Evolutionary conservation across 306 rosid species (phyloP), one percentile per base, ranked within the genome.

Genomic region (Casuarina cunninghamiana): DNA sequence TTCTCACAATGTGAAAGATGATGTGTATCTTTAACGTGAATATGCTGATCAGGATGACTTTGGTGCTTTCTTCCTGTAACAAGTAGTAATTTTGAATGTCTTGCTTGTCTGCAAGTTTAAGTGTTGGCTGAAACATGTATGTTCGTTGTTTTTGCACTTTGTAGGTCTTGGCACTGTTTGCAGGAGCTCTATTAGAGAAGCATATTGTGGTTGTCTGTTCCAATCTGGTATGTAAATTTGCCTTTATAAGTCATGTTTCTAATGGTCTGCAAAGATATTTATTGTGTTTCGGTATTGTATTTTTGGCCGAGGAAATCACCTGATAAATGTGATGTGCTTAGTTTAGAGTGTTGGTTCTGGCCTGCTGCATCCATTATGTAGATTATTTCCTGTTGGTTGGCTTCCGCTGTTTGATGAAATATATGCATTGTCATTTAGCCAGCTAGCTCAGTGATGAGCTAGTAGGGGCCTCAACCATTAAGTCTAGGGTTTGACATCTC

Each of bases 171-270:
- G 55, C 96, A 72, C 79, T 91, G 69, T 87, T 93, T 81, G 98
- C 98, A 10, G 99, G 93, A 84, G 98, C 94, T 53, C 86, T 96
- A 78, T 84, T 96, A 78, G 99, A 96, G 89, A 96, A 93, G 89
- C 97, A 93, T 74, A 96, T 89, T 75, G 94, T 88, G 69, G 83
- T 96, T 61, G 86, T 88, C 74, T 91, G 99, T 86, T 90, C 99
- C 78, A 93, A 93, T 84, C 87, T 95, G 99, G 99, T 95, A 85
- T 19, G 89, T 75, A 6, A 48, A 49, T 74, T 13, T 58, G 49
- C 63, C 74, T 81, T 72, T 1, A 26, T 26, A 41, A 7, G 6
- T 66, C 15, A 39, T 55, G 78, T 74, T 76, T 79, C 42, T 43
- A 72, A 70, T 53, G 53, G 32, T 74, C 57, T 73, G 62, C 15